Percentiles rank a stretch among this genome's conserved stretches.
Evolutionary conservation across 352 stramenopile species (phyloP).

Genomic region (Phytophthora rubi): DNA sequence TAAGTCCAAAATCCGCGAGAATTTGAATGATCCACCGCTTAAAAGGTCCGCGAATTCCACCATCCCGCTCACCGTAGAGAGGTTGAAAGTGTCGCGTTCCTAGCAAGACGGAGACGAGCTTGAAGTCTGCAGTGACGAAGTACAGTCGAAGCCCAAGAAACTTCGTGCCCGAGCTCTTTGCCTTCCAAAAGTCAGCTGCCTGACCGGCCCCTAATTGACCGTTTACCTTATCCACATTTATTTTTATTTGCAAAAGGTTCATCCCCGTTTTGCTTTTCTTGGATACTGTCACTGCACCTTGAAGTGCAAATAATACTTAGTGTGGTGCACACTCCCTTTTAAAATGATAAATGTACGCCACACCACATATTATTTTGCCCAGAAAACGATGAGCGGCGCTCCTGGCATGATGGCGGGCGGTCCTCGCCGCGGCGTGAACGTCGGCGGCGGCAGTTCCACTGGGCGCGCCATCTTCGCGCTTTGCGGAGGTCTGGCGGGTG

Average conservation of each 20-base stretch:
- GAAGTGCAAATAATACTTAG: neutral
- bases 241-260: too few relatives aligned
- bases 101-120: slow-evolving; percentile 8
- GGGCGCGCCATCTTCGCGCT: slow-evolving; percentile 73
- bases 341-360: slow-evolving; percentile 1
- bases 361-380: slow-evolving; percentile 13
- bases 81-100: slow-evolving; percentile 6
- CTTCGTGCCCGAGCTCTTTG: slow-evolving; percentile 2
- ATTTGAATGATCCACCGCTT: slow-evolving; percentile 5
- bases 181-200: slow-evolving; percentile 10
- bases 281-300: too few relatives aligned
- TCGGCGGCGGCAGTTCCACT: slow-evolving; percentile 74
- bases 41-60: slow-evolving; percentile 1
- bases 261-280: too few relatives aligned
- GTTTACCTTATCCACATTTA: too few relatives aligned
- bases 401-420: slow-evolving; percentile 28
- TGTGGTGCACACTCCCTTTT: slow-evolving; percentile 10
- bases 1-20: slow-evolving; percentile 7
- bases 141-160: slow-evolving; percentile 6
- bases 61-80: slow-evolving; percentile 5
- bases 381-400: slow-evolving; percentile 20
- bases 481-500: slow-evolving; percentile 67
- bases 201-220: too few relatives aligned
- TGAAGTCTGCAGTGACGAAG: neutral
- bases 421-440: slow-evolving; percentile 56